Percentiles rank a stretch among this genome's conserved stretches.
These are phyloP conservation scores for Anisodus acutangulus DNA, from an alignment of 257 asterid genomes.

Conservation along the genomic window DNA sequence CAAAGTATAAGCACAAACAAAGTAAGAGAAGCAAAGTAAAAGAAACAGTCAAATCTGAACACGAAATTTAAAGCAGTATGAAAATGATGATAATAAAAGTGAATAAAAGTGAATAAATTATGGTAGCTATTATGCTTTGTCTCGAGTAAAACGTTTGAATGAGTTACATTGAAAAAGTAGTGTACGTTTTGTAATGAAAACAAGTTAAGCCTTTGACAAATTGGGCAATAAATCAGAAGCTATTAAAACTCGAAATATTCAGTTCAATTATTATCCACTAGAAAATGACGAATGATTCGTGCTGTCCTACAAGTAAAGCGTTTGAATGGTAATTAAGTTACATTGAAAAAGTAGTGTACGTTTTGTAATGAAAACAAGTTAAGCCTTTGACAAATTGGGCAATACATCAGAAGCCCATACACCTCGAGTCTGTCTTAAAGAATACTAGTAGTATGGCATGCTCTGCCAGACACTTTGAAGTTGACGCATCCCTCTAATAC, in stretches of 20 bases:
- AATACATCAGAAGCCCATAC: constrained; percentile 21
- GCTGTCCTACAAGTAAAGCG: not conserved
- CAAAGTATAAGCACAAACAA: too few relatives aligned
- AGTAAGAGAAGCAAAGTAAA: too few relatives aligned
- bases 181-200: constrained; percentile 1
- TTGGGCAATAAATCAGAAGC: not conserved
- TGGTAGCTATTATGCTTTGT: not conserved
- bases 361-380: constrained; percentile 4
- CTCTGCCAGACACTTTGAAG: not conserved
- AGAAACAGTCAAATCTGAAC: too few relatives aligned
- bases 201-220: constrained; percentile 18
- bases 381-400: constrained; percentile 23
- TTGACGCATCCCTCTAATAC: not conserved
- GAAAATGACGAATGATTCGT: too few relatives aligned
- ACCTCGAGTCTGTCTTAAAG: not conserved
- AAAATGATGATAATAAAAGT: too few relatives aligned
- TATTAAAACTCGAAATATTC: not conserved
- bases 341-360: not conserved
- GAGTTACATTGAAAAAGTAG: not conserved
- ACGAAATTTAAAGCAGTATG: too few relatives aligned
- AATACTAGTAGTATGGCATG: not conserved
- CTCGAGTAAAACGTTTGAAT: not conserved
- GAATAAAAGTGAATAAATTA: not conserved
- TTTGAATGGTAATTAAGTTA: not conserved
- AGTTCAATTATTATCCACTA: not conserved